Percentiles rank a stretch among this genome's conserved stretches.
phyloP scores from a whole-genome alignment of 352 stramenopile species.

The Pythium scleroteichum region DNA sequence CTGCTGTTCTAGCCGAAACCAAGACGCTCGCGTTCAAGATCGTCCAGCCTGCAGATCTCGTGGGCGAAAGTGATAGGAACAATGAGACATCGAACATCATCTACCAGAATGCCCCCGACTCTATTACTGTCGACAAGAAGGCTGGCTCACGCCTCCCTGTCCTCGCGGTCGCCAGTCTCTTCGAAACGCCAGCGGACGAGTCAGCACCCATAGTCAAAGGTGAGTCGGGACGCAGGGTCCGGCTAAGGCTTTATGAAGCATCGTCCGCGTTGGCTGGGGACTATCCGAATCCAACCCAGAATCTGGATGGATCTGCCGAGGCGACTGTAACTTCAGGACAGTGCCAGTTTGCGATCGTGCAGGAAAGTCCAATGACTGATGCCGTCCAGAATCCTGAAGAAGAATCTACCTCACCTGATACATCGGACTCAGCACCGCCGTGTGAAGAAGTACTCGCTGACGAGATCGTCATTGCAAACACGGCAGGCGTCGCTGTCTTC shows the following conservation, averaged over 20 bases:
- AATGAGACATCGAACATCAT: not conserved
- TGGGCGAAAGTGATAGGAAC: not conserved
- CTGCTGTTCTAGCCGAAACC: not conserved
- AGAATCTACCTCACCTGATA: too few relatives aligned
- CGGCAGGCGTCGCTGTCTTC: conserved; percentile 33
- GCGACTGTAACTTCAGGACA: not conserved
- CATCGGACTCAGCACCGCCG: too few relatives aligned
- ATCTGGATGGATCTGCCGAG: not conserved
- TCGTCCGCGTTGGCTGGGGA: too few relatives aligned
- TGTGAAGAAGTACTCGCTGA: not conserved
- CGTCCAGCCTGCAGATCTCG: not conserved
- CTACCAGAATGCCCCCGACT: conserved; percentile 9
- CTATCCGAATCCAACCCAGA: too few relatives aligned
- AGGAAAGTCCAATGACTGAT: not conserved
- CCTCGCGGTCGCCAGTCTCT: conserved; percentile 11
- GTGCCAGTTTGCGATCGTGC: conserved; percentile 30
- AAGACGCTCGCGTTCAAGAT: conserved; percentile 19
- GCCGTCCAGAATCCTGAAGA: too few relatives aligned
- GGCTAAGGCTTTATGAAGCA: conserved; percentile 46
- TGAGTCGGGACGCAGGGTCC: conserved; percentile 38
- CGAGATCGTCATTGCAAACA: conserved; percentile 27
- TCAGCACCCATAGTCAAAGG: conserved; percentile 24
- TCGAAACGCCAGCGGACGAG: not conserved
- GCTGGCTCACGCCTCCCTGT: conserved; percentile 3
- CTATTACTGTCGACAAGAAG: conserved; percentile 22